Conservation (phyloP, 2,329 filamentous ascomycete species). For the Penicillium sp. region DNA sequence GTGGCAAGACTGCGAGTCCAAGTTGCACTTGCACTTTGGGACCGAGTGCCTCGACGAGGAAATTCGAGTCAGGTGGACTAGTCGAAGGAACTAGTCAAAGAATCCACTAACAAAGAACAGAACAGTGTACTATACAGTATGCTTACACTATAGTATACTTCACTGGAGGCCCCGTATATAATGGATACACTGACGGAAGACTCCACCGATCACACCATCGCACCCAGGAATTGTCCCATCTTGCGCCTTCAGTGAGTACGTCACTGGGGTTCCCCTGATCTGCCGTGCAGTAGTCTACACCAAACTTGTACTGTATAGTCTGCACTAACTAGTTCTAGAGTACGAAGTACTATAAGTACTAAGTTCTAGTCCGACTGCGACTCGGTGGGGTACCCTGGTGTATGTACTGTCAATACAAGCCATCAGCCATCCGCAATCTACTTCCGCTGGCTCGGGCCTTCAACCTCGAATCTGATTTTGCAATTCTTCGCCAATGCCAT, state of each 20-base stretch:
- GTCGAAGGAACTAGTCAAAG: neutral
- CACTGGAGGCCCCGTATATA: too few relatives aligned
- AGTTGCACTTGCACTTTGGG: conserved; percentile 2
- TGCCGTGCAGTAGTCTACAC: conserved; percentile 24
- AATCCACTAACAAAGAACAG: too few relatives aligned
- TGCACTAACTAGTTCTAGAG: neutral
- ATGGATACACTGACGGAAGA: too few relatives aligned
- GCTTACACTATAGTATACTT: too few relatives aligned
- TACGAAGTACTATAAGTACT: too few relatives aligned
- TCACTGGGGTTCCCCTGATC: conserved; percentile 31
- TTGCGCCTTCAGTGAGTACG: conserved; percentile 24
- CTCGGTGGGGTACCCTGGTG: neutral
- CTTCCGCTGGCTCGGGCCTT: too few relatives aligned
- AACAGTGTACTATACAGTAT: too few relatives aligned
- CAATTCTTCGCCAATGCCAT: too few relatives aligned
- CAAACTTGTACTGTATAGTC: neutral
- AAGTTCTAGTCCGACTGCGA: too few relatives aligned
- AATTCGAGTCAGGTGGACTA: neutral
- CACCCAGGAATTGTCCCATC: conserved; percentile 24
- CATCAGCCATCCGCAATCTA: too few relatives aligned
- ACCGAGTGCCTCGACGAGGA: conserved; percentile 13
- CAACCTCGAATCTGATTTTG: too few relatives aligned
- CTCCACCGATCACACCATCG: conserved; percentile 32
- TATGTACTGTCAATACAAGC: conserved; percentile 6
- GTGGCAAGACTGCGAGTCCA: neutral